Evolutionary conservation across 2,329 filamentous ascomycete genomes (phyloP), one percentile per base, ranked within the genome.

Genomic region (Fusarium keratoplasticum): DNA sequence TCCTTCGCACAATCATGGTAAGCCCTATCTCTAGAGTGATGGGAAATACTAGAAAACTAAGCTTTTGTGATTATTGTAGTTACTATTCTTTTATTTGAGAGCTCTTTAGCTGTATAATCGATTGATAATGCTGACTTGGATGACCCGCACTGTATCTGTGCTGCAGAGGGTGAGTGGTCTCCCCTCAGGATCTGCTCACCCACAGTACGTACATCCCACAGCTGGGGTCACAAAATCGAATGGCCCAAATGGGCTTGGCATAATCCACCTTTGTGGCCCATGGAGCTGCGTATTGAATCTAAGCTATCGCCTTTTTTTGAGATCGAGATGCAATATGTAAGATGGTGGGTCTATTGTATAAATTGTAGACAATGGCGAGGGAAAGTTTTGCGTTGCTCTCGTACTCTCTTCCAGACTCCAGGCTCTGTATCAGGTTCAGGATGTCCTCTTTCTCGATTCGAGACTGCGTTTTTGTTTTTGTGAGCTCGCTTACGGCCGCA

Each of bases 401-500:
- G 25, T 52, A 52, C 22, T 52, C 16, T 52, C 25, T 52, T 22
- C 11, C 11, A 52, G 11, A 27, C 18, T 52, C 18, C 25, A 52
- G n/a, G 5, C 11, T 33, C 50, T 33, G 27, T 54, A 20, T 54
- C 50, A 54, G 50, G 50, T 33, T 54, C 50, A 54, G 50, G 50
- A 16, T 8, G 27, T 16, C 6, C 50, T 54, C 27, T 54, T 54
- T 31, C 47, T 54, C 18, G 27, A 54, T 33, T 31, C 50, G 27
- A 33, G 27, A 22, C 44, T 16, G 22, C 62, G 22, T 61, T 64
- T 65, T 71, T 44, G 36, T 63, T 76, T 76, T 76, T 76, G 73
- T 76, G 74, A 72, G 55, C 69, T 77, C 73, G 70, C 75, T 77
- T 77, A 47, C 40, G 35, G 18, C 38, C 50, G 50, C 50, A 54